Evolutionary conservation across 176 grass and related monocot genomes (phyloP), one percentile per base, ranked within the genome.

Genomic region (Bothriochloa decipiens): DNA sequence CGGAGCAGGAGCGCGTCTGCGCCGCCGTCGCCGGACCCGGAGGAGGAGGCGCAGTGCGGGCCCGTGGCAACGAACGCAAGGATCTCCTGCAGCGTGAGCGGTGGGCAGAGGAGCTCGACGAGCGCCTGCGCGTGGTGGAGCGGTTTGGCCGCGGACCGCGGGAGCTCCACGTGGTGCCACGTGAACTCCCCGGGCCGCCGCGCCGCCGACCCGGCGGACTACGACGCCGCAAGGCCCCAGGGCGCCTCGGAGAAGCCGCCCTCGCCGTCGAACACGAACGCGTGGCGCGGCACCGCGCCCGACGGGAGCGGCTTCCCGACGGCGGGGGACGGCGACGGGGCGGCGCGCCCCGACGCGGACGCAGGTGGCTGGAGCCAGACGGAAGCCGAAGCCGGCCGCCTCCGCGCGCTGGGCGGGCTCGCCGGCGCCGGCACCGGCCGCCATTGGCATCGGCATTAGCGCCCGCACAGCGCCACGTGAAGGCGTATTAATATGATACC

Each of bases 41-140:
- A 65, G 8, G 71, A 82, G 86, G 88, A 92, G 74, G 78, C 65
- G 86, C 90, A 92, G 81, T 94, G 92, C n/a, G 95, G 95, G 7
- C 95, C 95, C 27, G 90, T 94, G 20, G 85, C 85, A 25, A 90
- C 92, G 57, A 97, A 84, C 39, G 91, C 90, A 35, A 95, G 92
- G 77, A 97, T 97, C 78, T 97, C 95, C 76, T 97, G 88, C 47
- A 97, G 92, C 52, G 93, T 97, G 65, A 97, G 85, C 25, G 95
- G 95, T 29, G 95, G 95, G 61, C 84, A 97, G 5, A 97, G 95
- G 45, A 92, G 82, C 74, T 95, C 88, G 58, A 97, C 91, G 40
- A 97, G 74, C 68, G 81, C 88, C 89, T 94, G 95, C 65, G 95
- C 90, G 83, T 94, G 88, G 69, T 89, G 84, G 5, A 94, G 87